phyloP scores from a whole-genome alignment of 2,329 filamentous ascomycete genomes.

The Aspergillus brasiliensis region DNA sequence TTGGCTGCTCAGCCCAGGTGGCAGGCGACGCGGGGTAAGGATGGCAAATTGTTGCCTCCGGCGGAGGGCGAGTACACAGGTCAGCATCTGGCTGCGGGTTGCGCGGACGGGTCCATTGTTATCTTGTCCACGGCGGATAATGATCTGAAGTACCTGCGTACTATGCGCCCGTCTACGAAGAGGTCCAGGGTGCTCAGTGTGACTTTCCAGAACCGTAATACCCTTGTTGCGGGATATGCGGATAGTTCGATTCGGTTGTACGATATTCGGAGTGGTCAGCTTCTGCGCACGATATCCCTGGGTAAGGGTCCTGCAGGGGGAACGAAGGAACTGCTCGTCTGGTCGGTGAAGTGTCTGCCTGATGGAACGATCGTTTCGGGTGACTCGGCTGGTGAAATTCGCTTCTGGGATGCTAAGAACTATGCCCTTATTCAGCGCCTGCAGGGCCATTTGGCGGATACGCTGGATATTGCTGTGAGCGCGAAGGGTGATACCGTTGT shows the following conservation, averaged over 20 bases:
- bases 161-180: slow-evolving; percentile 77
- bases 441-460: slow-evolving; percentile 84
- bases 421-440: slow-evolving; percentile 86
- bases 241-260: slow-evolving; percentile 93
- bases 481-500: slow-evolving; percentile 79
- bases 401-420: slow-evolving; percentile 91
- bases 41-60: slow-evolving; percentile 37
- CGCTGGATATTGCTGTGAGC: slow-evolving; percentile 82
- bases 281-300: slow-evolving; percentile 80
- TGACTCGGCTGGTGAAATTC: slow-evolving; percentile 90
- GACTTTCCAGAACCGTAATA: slow-evolving; percentile 80
- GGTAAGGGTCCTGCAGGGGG: slow-evolving; percentile 76
- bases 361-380: slow-evolving; percentile 91
- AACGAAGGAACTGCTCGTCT: slow-evolving; percentile 83
- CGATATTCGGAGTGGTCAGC: slow-evolving; percentile 75
- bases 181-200: slow-evolving; percentile 89
- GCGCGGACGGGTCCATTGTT: slow-evolving; percentile 86
- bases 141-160: slow-evolving; percentile 76
- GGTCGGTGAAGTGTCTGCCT: slow-evolving; percentile 86
- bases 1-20: slow-evolving; percentile 78
- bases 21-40: slow-evolving; percentile 41
- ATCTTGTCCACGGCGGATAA: slow-evolving; percentile 83
- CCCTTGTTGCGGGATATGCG: slow-evolving; percentile 88
- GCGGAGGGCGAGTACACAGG: slow-evolving; percentile 44
- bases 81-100: slow-evolving; percentile 79